phyloP scores from a whole-genome alignment of 2,329 filamentous ascomycete genomes.

The Aspergillus quadricinctus region DNA sequence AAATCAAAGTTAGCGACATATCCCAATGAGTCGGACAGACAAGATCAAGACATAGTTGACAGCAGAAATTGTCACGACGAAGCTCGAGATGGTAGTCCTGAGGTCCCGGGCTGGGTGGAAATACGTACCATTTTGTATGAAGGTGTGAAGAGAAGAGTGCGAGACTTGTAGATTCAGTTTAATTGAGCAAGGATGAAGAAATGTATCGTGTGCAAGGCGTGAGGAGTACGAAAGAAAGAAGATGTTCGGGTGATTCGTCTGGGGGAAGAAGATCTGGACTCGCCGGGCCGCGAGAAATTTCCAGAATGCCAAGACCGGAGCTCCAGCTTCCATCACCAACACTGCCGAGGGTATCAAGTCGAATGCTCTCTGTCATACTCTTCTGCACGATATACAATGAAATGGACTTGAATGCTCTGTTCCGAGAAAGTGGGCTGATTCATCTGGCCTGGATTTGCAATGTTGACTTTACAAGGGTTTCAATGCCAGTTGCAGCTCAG shows the following conservation, averaged over 20 bases:
- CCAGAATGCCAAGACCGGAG: constrained; percentile 41
- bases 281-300: constrained; percentile 36
- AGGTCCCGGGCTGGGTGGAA: background rate
- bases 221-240: constrained; percentile 27
- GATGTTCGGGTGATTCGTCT: constrained; percentile 20
- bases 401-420: background rate
- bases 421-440: background rate
- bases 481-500: constrained; percentile 1
- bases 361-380: background rate
- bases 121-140: constrained; percentile 23
- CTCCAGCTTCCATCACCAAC: constrained; percentile 14
- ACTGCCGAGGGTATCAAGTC: constrained; percentile 28
- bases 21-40: background rate
- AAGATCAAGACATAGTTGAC: background rate
- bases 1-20: constrained; percentile 5
- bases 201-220: constrained; percentile 17
- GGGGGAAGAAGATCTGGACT: constrained; percentile 33
- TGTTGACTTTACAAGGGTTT: background rate
- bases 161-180: constrained; percentile 7
- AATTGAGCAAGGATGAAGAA: constrained; percentile 2
- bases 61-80: constrained; percentile 2
- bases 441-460: background rate
- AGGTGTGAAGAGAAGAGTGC: constrained; percentile 5
- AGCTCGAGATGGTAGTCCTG: constrained; percentile 6
- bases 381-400: background rate